Percentiles rank a stretch among this genome's conserved stretches.
These are phyloP conservation scores for Nannochloropsis gaditana DNA, from an alignment of 108 stramenopile species.

Conservation along the genomic window DNA sequence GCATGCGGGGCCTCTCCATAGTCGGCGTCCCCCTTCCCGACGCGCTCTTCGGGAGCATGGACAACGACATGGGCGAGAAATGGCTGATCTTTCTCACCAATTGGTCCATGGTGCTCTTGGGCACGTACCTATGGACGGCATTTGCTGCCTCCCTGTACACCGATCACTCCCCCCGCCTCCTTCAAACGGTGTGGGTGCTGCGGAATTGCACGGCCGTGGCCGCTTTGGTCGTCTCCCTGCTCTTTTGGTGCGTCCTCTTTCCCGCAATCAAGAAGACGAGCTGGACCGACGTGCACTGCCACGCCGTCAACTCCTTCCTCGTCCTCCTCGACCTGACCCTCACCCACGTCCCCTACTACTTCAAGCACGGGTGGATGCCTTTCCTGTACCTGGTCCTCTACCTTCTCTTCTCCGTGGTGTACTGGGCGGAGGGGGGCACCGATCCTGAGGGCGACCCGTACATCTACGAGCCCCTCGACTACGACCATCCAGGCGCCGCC, in stretches of 20 bases:
- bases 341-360: slow-evolving; percentile 4
- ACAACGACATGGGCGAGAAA: slow-evolving; percentile 8
- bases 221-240: not conserved
- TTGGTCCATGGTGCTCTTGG: not conserved
- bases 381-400: not conserved
- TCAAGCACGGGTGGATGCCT: not conserved
- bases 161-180: not conserved
- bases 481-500: not conserved
- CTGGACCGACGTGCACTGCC: slow-evolving; percentile 7
- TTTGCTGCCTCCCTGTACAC: not conserved
- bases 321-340: slow-evolving; percentile 7
- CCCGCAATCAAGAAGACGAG: not conserved
- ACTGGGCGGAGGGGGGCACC: not conserved
- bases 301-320: not conserved
- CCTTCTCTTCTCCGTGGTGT: not conserved
- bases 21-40: not conserved
- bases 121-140: not conserved
- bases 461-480: not conserved
- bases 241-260: not conserved
- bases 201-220: slow-evolving; percentile 16
- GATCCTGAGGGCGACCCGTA: slow-evolving; percentile 11
- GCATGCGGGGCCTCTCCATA: not conserved
- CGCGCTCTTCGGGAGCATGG: not conserved
- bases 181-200: not conserved
- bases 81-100: not conserved